phyloP scores from a whole-genome alignment of 371 early-diverging fungal genomes.

The Mucor velutinosus region DNA sequence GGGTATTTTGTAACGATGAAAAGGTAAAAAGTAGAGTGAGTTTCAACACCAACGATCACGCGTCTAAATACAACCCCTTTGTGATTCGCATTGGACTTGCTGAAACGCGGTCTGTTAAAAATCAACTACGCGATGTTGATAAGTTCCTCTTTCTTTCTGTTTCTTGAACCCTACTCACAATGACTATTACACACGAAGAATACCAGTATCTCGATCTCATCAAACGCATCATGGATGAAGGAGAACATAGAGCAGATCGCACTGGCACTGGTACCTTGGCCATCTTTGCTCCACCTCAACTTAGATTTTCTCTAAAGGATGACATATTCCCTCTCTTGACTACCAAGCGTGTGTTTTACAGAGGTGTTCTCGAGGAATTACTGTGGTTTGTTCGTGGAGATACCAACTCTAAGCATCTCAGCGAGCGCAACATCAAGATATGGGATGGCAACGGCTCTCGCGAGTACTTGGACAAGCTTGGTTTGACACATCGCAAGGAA shows the following conservation, averaged over 20 bases:
- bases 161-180: not conserved
- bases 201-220: conserved; percentile 91
- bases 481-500: conserved; percentile 78
- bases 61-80: not conserved
- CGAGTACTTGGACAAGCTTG: conserved; percentile 87
- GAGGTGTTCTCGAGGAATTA: conserved; percentile 95
- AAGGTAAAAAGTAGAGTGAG: not conserved
- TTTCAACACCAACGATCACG: not conserved
- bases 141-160: conserved; percentile 7
- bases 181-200: conserved; percentile 69
- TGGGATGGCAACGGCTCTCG: conserved; percentile 99
- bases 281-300: conserved; percentile 91
- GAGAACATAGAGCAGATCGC: conserved; percentile 85
- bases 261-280: conserved; percentile 98
- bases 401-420: conserved; percentile 85
- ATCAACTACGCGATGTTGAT: not conserved
- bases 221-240: conserved; percentile 76
- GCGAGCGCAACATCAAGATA: conserved; percentile 89
- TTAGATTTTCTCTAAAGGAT: conserved; percentile 88
- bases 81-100: not conserved
- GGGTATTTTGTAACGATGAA: not conserved
- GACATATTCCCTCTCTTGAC: conserved; percentile 93
- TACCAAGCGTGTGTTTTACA: conserved; percentile 94
- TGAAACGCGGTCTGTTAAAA: conserved; percentile 8
- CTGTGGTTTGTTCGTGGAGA: conserved; percentile 97